Conservation (phyloP, 1,284 basidiomycete genomes). For the Trametes sp. region DNA sequence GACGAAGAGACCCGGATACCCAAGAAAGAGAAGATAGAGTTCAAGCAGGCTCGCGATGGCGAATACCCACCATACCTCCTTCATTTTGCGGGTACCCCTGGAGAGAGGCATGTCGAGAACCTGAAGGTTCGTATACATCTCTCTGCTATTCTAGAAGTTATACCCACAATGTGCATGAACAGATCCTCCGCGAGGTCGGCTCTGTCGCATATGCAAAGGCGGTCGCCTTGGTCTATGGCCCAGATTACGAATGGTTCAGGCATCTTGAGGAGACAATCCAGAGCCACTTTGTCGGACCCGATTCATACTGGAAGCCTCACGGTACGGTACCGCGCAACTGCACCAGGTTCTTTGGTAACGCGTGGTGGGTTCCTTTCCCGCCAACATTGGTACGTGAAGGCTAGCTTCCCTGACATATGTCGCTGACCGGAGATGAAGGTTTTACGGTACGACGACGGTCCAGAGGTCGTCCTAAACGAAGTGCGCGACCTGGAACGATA, state of each 20-base stretch:
- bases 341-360: slow-evolving; percentile 71
- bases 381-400: slow-evolving; percentile 62
- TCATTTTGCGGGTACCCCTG: slow-evolving; percentile 71
- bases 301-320: slow-evolving; percentile 68
- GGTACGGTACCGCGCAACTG: slow-evolving; percentile 44
- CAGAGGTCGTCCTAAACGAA: slow-evolving; percentile 55
- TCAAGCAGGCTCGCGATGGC: slow-evolving; percentile 61
- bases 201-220: slow-evolving; percentile 59
- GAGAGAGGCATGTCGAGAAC: slow-evolving; percentile 82
- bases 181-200: slow-evolving; percentile 77
- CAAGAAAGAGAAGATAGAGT: slow-evolving; percentile 63
- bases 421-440: slow-evolving; percentile 50
- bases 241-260: slow-evolving; percentile 54
- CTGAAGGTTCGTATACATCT: slow-evolving; percentile 61
- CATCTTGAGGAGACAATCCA: slow-evolving; percentile 61
- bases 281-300: slow-evolving; percentile 66
- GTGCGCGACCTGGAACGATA: slow-evolving; percentile 65
- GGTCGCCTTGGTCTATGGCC: slow-evolving; percentile 53
- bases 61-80: slow-evolving; percentile 80
- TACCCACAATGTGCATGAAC: not conserved
- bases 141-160: not conserved
- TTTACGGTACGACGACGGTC: slow-evolving; percentile 76
- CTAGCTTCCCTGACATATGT: not conserved
- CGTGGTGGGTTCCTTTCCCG: slow-evolving; percentile 83
- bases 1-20: slow-evolving; percentile 70